A percentile compares a stretch with the other conserved stretches of the same genome.
phyloP scores from a whole-genome alignment of 495 filamentous ascomycete genomes.

The Aspergillus funiculosus region DNA sequence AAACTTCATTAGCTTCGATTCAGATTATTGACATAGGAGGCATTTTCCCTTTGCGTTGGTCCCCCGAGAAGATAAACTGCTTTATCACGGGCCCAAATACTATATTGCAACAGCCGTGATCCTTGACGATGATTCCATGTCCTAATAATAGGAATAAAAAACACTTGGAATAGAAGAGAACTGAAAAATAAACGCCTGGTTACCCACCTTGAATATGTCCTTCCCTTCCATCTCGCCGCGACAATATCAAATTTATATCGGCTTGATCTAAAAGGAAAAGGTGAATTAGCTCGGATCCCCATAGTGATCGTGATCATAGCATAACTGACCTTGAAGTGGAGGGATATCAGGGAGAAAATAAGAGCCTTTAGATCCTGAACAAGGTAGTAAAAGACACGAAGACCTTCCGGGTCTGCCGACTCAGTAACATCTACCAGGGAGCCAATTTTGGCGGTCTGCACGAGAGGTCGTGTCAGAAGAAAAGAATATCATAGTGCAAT shows the following conservation, averaged over 20 bases:
- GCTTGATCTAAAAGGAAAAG: slow-evolving; percentile 57
- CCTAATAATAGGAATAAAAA: neutral
- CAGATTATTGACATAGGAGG: too few species aligned
- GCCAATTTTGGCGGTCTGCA: slow-evolving; percentile 94
- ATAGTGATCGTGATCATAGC: neutral
- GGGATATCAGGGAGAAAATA: slow-evolving; percentile 89
- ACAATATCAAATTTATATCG: slow-evolving; percentile 50
- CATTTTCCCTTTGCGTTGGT: too few species aligned
- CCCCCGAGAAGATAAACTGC: too few species aligned
- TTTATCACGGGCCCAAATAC: too few species aligned
- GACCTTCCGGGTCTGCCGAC: slow-evolving; percentile 90
- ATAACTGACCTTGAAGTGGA: slow-evolving; percentile 83
- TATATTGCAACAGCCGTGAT: too few species aligned
- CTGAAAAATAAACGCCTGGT: slow-evolving; percentile 3
- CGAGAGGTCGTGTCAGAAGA: neutral
- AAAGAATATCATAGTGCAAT: neutral
- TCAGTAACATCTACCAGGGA: slow-evolving; percentile 95
- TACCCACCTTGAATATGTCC: neutral
- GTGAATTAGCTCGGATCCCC: slow-evolving; percentile 5
- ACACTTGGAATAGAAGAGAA: neutral
- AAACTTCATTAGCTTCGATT: too few species aligned
- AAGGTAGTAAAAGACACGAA: slow-evolving; percentile 99
- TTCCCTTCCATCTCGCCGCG: neutral
- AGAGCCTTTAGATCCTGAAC: slow-evolving; percentile 97
- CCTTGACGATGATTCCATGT: neutral